Base-by-base conservation (phyloP, 2,329 filamentous ascomycete species). In the Sphaerulina populicola region DNA sequence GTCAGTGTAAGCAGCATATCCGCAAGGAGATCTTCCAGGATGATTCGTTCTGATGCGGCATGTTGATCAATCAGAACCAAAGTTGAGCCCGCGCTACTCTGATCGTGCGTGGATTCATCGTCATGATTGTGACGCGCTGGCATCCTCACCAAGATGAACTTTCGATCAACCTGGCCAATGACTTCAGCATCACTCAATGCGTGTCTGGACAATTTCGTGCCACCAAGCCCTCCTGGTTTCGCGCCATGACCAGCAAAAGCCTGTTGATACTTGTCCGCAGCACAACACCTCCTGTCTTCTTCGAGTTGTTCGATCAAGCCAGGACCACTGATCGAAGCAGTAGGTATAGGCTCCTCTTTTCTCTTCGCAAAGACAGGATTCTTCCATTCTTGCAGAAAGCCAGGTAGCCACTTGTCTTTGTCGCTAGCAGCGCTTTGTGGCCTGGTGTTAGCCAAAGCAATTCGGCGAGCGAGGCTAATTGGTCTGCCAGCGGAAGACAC, bases 21-120 rank as follows among this genome's bases (percentile, higher is more conserved):
- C 21, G 64, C 55, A 65, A 94, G 81, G 1, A 98, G 74, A 0
- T 68, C 65, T 64, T 98, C 93, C 1, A 97, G 78, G 1, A 83
- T 82, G 56, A 86, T 82, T 41, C 93, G 79, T 71, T 98, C 93
- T 65, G 96, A 91, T 2, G 90, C 93, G 0, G 93, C 93, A 65
- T 98, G 93, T 63, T 98, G 93, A 63, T 98, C 93, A 5, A 96
- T 77, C 36, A 96, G 73, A 0, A 94, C 76, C 4, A 97, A 71
- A 1, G 81, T 59, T 2, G 64, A 31, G 33, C 41, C 31, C 11
- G 21, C 21, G 23, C 44, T 64, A 51, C 57, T 27, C 6, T 27
- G 6, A 15, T 42, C 11, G 2, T 51, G 14, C 35, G 41, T 37
- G 15, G 9, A 7, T 39, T 39, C 6, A 12, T 37, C 43, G 9